Evolutionary conservation across 768 basidiomycete species (phyloP).

Genomic region (Leccinellum luteum): DNA sequence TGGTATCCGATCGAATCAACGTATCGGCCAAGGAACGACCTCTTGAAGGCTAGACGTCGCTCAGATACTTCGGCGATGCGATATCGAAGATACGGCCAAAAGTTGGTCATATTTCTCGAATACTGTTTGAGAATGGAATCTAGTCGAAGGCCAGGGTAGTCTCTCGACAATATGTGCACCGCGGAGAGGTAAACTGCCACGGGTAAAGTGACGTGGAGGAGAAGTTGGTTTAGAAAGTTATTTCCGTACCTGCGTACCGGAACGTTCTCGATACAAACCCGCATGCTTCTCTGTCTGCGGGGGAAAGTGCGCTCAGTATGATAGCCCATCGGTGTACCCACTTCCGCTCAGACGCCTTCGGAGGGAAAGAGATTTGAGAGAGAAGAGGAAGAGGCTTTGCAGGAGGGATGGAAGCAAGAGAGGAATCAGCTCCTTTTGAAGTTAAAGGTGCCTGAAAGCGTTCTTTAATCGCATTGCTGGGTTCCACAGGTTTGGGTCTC

Average conservation of each 20-base stretch:
- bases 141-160: constrained; percentile 52
- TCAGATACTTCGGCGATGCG: constrained; percentile 44
- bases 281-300: constrained; percentile 44
- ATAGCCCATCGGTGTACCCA: constrained; percentile 51
- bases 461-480: neutral
- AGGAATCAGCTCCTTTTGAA: neutral
- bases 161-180: constrained; percentile 39
- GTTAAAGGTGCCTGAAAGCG: neutral
- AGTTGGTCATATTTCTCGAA: constrained; percentile 49
- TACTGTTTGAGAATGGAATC: constrained; percentile 36
- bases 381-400: constrained; percentile 26
- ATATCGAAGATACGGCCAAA: constrained; percentile 68
- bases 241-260: constrained; percentile 55
- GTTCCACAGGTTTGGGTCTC: neutral
- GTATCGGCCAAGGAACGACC: constrained; percentile 49
- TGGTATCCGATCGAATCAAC: constrained; percentile 27
- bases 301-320: constrained; percentile 47
- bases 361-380: constrained; percentile 50
- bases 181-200: constrained; percentile 64
- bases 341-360: constrained; percentile 56
- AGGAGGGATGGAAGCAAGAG: neutral
- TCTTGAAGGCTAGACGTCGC: constrained; percentile 40
- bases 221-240: neutral
- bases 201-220: neutral
- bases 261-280: constrained; percentile 56